A percentile compares a stretch with the other conserved stretches of the same genome.
Evolutionary conservation across 2,329 filamentous ascomycete species (phyloP).

Genomic region (Cadophora sp.): DNA sequence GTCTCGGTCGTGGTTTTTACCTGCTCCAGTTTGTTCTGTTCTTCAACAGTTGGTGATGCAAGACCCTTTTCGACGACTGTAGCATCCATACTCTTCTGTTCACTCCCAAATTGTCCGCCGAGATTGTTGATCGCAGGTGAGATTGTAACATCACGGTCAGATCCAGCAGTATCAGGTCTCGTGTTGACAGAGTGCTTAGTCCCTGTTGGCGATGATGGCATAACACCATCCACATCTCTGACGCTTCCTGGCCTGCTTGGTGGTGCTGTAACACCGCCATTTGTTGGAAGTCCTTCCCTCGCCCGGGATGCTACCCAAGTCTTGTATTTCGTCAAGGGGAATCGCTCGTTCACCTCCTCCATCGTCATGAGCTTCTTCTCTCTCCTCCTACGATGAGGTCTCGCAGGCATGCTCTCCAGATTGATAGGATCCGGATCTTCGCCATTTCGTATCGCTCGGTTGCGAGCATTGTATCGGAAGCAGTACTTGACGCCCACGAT

Average conservation of each 20-base stretch:
- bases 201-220: constrained; percentile 48
- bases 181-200: constrained; percentile 47
- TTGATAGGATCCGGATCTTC: constrained; percentile 91
- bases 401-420: constrained; percentile 77
- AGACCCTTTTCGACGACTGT: constrained; percentile 35
- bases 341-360: constrained; percentile 98
- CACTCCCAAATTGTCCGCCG: constrained; percentile 19
- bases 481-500: constrained; percentile 99
- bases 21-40: constrained; percentile 37
- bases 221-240: constrained; percentile 67
- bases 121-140: constrained; percentile 28
- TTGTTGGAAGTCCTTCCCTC: constrained; percentile 80
- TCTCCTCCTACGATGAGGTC: constrained; percentile 82
- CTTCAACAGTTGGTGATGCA: constrained; percentile 38
- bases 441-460: constrained; percentile 76
- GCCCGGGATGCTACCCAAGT: constrained; percentile 86
- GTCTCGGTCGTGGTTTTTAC: constrained; percentile 42
- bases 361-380: constrained; percentile 99
- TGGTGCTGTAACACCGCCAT: constrained; percentile 81
- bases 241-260: constrained; percentile 77
- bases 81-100: constrained; percentile 34
- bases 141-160: constrained; percentile 32
- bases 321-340: constrained; percentile 97
- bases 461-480: constrained; percentile 96
- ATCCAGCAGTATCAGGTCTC: constrained; percentile 35